Base-by-base conservation (phyloP, 225 moss, liverwort and hornwort genomes). In the Pseudoscleropodium purum region DNA sequence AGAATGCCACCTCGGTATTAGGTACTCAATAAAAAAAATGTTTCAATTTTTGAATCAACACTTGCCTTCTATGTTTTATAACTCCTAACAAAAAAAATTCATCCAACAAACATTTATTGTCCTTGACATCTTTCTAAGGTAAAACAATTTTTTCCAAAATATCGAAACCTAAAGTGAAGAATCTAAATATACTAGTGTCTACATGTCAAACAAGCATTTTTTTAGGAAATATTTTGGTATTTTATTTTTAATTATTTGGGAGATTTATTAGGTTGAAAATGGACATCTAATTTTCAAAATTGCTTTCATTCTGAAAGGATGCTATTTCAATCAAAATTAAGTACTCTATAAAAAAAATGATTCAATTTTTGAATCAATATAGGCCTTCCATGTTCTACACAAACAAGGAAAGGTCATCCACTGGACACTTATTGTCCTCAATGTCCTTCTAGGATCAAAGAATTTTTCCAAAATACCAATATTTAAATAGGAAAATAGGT, bases 121-220 rank as follows among this genome's bases (percentile, higher is more conserved):
- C 21, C 11, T 37, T 6, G 19, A 12, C 7, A 4, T n/a, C 23
- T 1, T n/a, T 13, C 5, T 1, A 37, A 7, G 2, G 4, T 26
- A 1, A 41, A 41, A 72, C 25, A 39, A 39, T 25, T 39, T 39
- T n/a, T 14, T n/a, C 21, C 7, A 23, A n/a, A 69, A 12, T 69
- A n/a, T 4, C 69, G 6, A 21, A n/a, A 69, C 7, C 13, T 37
- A 18, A 20, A 37, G 37, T 67, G 34, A 20, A 6, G 20, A 11
- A 6, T 52, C 11, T 19, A 67, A 18, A 4, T n/a, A 18, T 7
- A 5, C 34, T 65, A 65, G 17, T 18, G 9, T 33, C 5, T n/a
- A 6, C 21, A 19, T 69, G 1, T 1, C 3, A 3, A 23, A n/a
- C 4, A 23, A 69, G 20, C 19, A 21, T 20, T 17, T 34, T 10